Base-by-base conservation (phyloP, 805 yeast genomes). In the Nakazawaea ambrosiae region DNA sequence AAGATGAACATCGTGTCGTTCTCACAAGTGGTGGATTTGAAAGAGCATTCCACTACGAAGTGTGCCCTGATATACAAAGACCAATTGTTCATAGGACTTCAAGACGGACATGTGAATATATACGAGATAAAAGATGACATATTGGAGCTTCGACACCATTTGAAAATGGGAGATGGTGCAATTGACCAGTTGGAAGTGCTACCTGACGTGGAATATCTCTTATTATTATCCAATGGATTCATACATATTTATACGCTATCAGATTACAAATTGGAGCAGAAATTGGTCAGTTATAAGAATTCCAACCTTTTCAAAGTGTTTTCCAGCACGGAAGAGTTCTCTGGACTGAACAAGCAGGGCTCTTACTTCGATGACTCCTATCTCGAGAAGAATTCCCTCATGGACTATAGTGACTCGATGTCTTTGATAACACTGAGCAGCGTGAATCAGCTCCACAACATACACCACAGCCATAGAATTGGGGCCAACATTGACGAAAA, bases 171-270 rank as follows among this genome's bases (percentile, higher is more conserved):
- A 23, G 38, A 41, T 20, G 36, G 48, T 9, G 24, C 61, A 9
- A 54, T 60, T 15, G 50, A 49, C 2, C 57, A 60, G 39, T 43
- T 66, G 15, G 61, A 53, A 15, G 48, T 57, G 10, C 34, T 65
- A 22, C 48, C 55, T 9, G 54, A 51, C 20, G 48, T 62, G 18
- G 55, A 56, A 14, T 52, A 53, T 18, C 36, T 66, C 26, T 47
- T 60, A 2, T 46, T 55, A 4, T 44, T 64, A 9, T 49, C 55
- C 4, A 60, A 54, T 26, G 47, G 49, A 10, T 33, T 52, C 2
- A 61, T 65, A 12, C 43, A 53, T 27, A 49, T 65, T 10, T 55
- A 48, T 41, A 59, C 53, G 33, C 36, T 54, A 29, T 55, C 53
- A 16, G 49, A 58, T 4, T 54, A 52, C 22, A 41, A 45, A n/a